Base-by-base conservation (phyloP, 1,284 basidiomycete genomes). In the Lignosus rhinocerotis region DNA sequence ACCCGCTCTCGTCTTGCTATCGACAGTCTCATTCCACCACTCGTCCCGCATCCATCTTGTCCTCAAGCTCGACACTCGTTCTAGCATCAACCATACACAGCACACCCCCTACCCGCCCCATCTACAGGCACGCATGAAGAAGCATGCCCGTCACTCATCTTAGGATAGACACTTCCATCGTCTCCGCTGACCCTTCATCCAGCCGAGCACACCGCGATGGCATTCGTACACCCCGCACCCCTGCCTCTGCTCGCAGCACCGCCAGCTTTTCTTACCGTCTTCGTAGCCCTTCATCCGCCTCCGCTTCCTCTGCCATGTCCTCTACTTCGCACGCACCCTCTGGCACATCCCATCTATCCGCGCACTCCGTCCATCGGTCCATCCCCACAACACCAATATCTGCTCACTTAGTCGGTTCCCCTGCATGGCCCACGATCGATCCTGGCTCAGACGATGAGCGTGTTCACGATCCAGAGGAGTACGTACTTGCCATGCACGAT, bases 401-500 rank as follows among this genome's bases (percentile, higher is more conserved):
- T 33, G 48, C 60, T n/a, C 39, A 51, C 21, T 42, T 47, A 31
- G 31, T 3, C 34, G 49, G 38, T 41, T 50, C 60, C 14, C 39
- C 58, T 0, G 50, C 66, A 6, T 67, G 65, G 59, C 62, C 62
- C 41, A 64, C 65, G 4, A 56, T 63, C 9, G 60, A 66, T 30
- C 51, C 66, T 11, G 57, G 64, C 7, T 58, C 67, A 14, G 56
- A 66, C 36, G 67, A 69, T 6, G 62, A 61, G 34, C 66, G 75
- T 33, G 81, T 80, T 14, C 77, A 79, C 8, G 67, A 67, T 41
- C 51, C 58, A 32, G 73, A 81, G 10, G 88, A 88, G 67, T 88
- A 86, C 71, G 93, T 95, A 5, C 80, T 93, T 47, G 93, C 94
- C 3, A 88, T 95, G 78, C 93, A 96, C 70, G 92, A 95, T 70